phyloP scores from a whole-genome alignment of 2,329 filamentous ascomycete genomes.

The Penicillium vulpinum region DNA sequence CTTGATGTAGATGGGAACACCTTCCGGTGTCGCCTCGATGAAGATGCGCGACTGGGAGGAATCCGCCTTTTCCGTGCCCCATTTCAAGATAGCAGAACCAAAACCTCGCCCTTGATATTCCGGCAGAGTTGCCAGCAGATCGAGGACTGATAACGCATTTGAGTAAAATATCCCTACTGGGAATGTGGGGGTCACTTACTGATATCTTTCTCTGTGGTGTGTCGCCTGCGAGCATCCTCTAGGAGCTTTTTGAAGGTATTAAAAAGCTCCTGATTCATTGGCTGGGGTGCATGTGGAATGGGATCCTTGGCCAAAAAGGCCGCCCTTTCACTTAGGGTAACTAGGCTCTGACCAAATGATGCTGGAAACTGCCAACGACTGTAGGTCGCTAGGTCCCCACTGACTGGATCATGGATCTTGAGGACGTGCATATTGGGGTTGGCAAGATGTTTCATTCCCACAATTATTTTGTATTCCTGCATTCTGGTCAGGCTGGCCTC shows the following conservation, averaged over 20 bases:
- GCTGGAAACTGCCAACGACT: constrained; percentile 50
- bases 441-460: constrained; percentile 42
- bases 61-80: constrained; percentile 52
- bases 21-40: constrained; percentile 54
- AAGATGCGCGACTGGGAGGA: constrained; percentile 47
- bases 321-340: constrained; percentile 44
- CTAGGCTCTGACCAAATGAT: constrained; percentile 25
- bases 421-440: constrained; percentile 44
- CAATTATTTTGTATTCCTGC: constrained; percentile 39
- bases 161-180: not conserved
- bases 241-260: constrained; percentile 20
- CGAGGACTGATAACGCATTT: constrained; percentile 38
- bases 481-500: constrained; percentile 28
- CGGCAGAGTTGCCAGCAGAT: constrained; percentile 48
- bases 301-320: constrained; percentile 37
- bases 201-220: constrained; percentile 26
- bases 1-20: constrained; percentile 50
- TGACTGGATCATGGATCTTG: constrained; percentile 40
- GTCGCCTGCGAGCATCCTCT: constrained; percentile 17
- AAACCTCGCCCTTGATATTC: constrained; percentile 51
- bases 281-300: constrained; percentile 40
- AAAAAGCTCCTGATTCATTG: constrained; percentile 48
- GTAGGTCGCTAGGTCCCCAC: constrained; percentile 45
- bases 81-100: constrained; percentile 47
- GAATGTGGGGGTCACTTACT: constrained; percentile 17